phyloP scores from a whole-genome alignment of 1,139 yeast genomes.

The Diutina ranongensis region DNA sequence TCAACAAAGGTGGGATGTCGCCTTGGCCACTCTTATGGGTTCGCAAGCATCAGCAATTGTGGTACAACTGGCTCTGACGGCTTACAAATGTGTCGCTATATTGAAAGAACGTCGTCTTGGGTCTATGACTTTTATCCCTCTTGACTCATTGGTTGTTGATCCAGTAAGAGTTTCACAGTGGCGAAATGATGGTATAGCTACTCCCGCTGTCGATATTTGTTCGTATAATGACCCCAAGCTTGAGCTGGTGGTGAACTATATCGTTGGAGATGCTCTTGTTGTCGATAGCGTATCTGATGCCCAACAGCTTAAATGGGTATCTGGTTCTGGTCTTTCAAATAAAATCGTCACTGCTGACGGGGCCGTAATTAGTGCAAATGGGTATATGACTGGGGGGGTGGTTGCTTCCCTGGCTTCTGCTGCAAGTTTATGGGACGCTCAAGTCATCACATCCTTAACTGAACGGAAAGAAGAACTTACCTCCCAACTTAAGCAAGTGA shows the following conservation, averaged over 20 bases:
- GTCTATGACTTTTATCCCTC: slow-evolving; percentile 76
- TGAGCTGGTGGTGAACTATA: slow-evolving; percentile 73
- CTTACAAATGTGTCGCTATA: slow-evolving; percentile 72
- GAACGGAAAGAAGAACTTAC: slow-evolving; percentile 49
- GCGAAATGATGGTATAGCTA: slow-evolving; percentile 41
- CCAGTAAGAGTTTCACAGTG: slow-evolving; percentile 47
- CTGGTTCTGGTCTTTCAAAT: slow-evolving; percentile 34
- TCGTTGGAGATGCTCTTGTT: slow-evolving; percentile 72
- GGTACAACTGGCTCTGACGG: slow-evolving; percentile 67
- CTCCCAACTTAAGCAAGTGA: not conserved
- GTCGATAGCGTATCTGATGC: slow-evolving; percentile 67
- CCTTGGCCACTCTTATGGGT: slow-evolving; percentile 75
- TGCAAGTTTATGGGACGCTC: slow-evolving; percentile 57
- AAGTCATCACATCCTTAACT: slow-evolving; percentile 48
- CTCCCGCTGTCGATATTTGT: slow-evolving; percentile 64
- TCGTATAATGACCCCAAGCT: slow-evolving; percentile 51
- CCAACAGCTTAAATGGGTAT: slow-evolving; percentile 54
- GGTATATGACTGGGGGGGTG: slow-evolving; percentile 87
- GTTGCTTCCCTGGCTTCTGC: slow-evolving; percentile 24
- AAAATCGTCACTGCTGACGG: slow-evolving; percentile 81
- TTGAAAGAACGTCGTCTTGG: slow-evolving; percentile 83
- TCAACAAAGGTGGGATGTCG: slow-evolving; percentile 62
- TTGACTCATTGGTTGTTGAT: slow-evolving; percentile 56
- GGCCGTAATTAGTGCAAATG: slow-evolving; percentile 71
- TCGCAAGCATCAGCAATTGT: slow-evolving; percentile 70